Base-by-base conservation (phyloP, 257 asterid species). In the Ajuga chamaepitys region DNA sequence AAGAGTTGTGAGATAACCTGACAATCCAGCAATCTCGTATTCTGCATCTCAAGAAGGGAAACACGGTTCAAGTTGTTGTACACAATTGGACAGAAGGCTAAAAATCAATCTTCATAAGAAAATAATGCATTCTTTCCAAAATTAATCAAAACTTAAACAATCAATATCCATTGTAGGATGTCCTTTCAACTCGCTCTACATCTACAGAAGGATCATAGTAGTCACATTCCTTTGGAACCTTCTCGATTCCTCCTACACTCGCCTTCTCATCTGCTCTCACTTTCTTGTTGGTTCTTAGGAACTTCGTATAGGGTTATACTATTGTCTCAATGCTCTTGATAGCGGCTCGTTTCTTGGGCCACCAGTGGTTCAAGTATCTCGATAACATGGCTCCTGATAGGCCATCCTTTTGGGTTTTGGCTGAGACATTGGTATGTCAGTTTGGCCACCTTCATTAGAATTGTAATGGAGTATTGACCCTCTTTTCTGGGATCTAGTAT, bases 401-500 rank as follows among this genome's bases (percentile, higher is more conserved):
- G 99, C 77, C 99, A 78, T 17, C 95, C 95, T 70, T 78, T 88
- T 0, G 99, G 95, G 80, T 89, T 89, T 68, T 84, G 95, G 77
- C 95, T 89, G 52, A 93, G 96, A 63, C 99, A 89, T 59, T 80
- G 91, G 65, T 86, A 85, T 13, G 95, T 88, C 40, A 94, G 85
- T 64, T 81, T 83, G 35, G 99, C 95, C 63, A 90, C 95, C 75
- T 86, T 90, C 72, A 74, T 73, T 3, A 85, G 91, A 37, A 73
- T 70, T 76, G 81, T 88, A 24, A 37, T 65, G 37, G 96, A 81
- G 77, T 81, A 93, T 44, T 89, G 96, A 13, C 99, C 96, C 20
- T 93, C 95, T 20, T 84, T 75, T 77, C 95, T 82, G 4, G 88
- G 92, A 63, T 93, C 99, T 24, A 93, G 78, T 72, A 90, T 85